phyloP scores from a whole-genome alignment of 495 filamentous ascomycete genomes.

The Clohesyomyces aquaticus region DNA sequence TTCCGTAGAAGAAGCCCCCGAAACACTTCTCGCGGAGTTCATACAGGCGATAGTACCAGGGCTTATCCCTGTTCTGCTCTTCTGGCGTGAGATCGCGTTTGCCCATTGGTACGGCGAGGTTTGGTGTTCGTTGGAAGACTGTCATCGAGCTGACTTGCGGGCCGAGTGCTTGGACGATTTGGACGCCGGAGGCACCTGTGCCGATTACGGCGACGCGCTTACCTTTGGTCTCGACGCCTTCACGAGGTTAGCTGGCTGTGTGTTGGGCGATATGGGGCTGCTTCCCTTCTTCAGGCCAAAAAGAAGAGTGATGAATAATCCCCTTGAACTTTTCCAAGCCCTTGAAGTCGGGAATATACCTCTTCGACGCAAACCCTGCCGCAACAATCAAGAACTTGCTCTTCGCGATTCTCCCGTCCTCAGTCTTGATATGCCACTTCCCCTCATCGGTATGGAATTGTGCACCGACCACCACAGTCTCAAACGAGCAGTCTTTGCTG shows the following conservation, averaged over 20 bases:
- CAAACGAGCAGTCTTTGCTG: conserved; percentile 57
- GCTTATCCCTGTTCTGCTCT: conserved; percentile 36
- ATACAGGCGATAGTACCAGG: conserved; percentile 32
- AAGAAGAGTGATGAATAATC: conserved; percentile 58
- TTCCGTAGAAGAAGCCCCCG: conserved; percentile 53
- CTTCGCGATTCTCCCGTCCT: conserved; percentile 51
- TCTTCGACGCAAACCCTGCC: conserved; percentile 52
- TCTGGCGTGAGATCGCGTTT: conserved; percentile 31
- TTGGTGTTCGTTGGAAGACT: conserved; percentile 59
- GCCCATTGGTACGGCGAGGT: conserved; percentile 44
- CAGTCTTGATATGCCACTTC: conserved; percentile 55
- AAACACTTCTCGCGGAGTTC: conserved; percentile 45
- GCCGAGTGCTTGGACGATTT: conserved; percentile 56
- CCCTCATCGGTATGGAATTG: conserved; percentile 49
- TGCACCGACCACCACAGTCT: conserved; percentile 53
- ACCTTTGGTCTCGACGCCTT: conserved; percentile 52
- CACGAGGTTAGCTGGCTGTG: not conserved
- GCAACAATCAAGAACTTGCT: conserved; percentile 56
- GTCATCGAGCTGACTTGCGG: conserved; percentile 47
- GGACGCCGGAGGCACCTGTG: conserved; percentile 63
- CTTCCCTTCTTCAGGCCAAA: conserved; percentile 56
- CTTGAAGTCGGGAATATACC: conserved; percentile 53
- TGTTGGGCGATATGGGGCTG: not conserved
- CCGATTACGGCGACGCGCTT: conserved; percentile 62
- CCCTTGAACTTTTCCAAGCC: conserved; percentile 61